Conservation (phyloP, 2,329 filamentous ascomycete genomes). For the Fusarium pseudonygamai region DNA sequence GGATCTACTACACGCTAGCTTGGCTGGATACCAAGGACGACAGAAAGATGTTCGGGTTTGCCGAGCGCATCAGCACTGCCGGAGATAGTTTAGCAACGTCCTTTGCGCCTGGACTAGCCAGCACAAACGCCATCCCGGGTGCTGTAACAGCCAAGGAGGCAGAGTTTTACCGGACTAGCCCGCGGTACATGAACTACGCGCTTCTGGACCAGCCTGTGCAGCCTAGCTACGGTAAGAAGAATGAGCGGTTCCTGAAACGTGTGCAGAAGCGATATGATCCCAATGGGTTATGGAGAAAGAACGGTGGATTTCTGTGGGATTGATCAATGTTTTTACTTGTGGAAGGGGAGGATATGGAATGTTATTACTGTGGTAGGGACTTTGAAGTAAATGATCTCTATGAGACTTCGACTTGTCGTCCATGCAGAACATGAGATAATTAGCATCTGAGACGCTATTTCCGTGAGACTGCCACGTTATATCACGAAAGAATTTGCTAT, state of each 20-base stretch:
- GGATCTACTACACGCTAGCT: not conserved
- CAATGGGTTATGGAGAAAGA: not conserved
- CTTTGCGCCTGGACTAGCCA: not conserved
- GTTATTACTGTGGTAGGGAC: fast-evolving
- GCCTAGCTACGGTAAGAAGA: not conserved
- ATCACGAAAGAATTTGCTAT: not conserved
- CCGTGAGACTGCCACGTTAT: fast-evolving
- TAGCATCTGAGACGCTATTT: fast-evolving
- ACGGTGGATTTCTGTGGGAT: not conserved
- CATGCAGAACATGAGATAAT: fast-evolving
- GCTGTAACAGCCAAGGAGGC: not conserved
- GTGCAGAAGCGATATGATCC: not conserved
- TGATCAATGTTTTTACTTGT: fast-evolving
- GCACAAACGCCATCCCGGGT: not conserved
- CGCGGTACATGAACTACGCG: not conserved
- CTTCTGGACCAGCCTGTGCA: not conserved
- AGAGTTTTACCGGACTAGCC: not conserved
- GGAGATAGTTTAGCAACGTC: not conserved
- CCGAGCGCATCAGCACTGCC: not conserved
- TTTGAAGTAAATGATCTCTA: not conserved
- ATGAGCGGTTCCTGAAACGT: not conserved
- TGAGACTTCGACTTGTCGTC: too few relatives aligned
- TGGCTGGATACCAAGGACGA: not conserved
- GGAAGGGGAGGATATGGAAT: fast-evolving
- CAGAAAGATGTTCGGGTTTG: not conserved